Evolutionary conservation across 2,329 filamentous ascomycete species (phyloP).

Genomic region (Lasiodiplodia sp.): DNA sequence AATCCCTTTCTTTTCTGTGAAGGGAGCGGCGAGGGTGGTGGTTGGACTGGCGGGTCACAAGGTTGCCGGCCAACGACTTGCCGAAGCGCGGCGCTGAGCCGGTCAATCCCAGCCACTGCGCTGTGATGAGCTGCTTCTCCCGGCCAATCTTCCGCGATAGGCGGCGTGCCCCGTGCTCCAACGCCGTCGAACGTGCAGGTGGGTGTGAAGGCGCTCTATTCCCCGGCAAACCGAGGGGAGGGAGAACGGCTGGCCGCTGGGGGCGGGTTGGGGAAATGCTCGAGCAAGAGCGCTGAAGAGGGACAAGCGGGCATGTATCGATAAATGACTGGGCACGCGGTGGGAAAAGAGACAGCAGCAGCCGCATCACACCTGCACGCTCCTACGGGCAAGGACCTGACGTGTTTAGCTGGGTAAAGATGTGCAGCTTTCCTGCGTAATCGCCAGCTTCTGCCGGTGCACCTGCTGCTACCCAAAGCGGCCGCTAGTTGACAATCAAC

Average conservation of each 20-base stretch:
- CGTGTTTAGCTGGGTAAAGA: constrained; percentile 17
- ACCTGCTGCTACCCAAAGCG: background rate
- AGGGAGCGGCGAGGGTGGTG: constrained; percentile 16
- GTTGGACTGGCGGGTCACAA: constrained; percentile 26
- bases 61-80: constrained; percentile 8
- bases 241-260: background rate
- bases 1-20: constrained; percentile 8
- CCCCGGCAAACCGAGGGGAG: background rate
- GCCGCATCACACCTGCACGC: background rate
- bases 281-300: background rate
- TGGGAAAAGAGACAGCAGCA: background rate
- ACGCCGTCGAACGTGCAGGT: constrained; percentile 22
- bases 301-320: constrained; percentile 6
- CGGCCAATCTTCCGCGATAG: constrained; percentile 25
- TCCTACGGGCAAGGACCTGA: background rate
- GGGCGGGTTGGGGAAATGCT: background rate
- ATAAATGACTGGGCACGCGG: background rate
- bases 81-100: background rate
- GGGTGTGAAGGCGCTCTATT: background rate
- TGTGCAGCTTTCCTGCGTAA: constrained; percentile 5
- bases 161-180: constrained; percentile 16
- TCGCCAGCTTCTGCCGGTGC: background rate
- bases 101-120: constrained; percentile 10
- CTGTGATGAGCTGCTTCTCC: constrained; percentile 15
- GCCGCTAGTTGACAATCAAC: background rate